Evolutionary conservation across 148 eudicot species (phyloP).

Genomic region (Spergularia bocconei): DNA sequence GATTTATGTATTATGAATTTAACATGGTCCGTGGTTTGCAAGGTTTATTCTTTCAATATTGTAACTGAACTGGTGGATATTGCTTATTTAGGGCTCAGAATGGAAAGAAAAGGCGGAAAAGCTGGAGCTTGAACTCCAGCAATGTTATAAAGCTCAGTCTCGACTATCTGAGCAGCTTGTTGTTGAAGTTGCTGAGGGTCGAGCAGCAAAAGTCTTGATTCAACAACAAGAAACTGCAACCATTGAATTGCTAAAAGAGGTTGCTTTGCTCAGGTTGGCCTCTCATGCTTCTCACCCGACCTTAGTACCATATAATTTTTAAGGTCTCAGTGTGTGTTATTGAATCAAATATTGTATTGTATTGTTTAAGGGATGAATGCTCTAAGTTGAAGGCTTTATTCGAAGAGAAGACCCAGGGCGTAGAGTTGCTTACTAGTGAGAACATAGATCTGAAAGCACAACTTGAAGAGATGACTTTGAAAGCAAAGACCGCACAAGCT

Average conservation of each 20-base stretch:
- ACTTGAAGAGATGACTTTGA: slow-evolving; percentile 55
- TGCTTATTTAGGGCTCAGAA: slow-evolving; percentile 70
- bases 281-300: not conserved
- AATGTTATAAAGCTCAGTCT: slow-evolving; percentile 95
- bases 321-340: slow-evolving; percentile 6
- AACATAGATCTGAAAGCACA: slow-evolving; percentile 60
- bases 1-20: not conserved
- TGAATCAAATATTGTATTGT: slow-evolving; percentile 7
- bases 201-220: slow-evolving; percentile 61
- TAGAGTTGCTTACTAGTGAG: slow-evolving; percentile 69
- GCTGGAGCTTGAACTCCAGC: slow-evolving; percentile 89
- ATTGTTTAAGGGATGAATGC: slow-evolving; percentile 68
- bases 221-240: slow-evolving; percentile 77
- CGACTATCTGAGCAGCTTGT: slow-evolving; percentile 90
- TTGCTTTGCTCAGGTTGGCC: slow-evolving; percentile 59
- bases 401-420: slow-evolving; percentile 71
- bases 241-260: slow-evolving; percentile 51
- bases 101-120: slow-evolving; percentile 98
- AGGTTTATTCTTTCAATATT: not conserved
- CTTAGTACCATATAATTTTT: not conserved
- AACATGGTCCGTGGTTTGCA: not conserved
- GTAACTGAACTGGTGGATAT: slow-evolving; percentile 21
- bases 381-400: slow-evolving; percentile 45
- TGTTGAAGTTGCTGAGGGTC: slow-evolving; percentile 87
- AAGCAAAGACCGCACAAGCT: slow-evolving; percentile 66